Evolutionary conservation across 1,139 yeast genomes (phyloP), one percentile per base, ranked within the genome.

Genomic region (Casaregolazyma lundiana): DNA sequence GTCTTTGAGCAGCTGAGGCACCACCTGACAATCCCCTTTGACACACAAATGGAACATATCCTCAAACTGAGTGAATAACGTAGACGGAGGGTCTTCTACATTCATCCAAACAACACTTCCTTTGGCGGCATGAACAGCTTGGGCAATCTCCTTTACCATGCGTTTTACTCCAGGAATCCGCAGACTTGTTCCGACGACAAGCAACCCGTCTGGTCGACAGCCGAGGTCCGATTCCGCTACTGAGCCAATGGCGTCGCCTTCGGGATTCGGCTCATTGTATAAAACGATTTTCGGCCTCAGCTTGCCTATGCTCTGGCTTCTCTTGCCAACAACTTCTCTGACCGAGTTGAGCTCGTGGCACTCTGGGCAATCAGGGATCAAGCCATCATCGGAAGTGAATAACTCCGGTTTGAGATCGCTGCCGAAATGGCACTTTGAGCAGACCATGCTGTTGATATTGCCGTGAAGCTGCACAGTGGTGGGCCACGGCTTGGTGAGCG

Each of bases 241-340:
- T 47, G 78, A 76, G 1, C 95, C 89, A 45, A 88, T 78, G 4
- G 81, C 75, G 51, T 88, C 96, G 41, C 90, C 83, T 61, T 87
- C 95, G 0, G 95, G 95, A 60, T 88, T 95, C 56, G 80, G 76
- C 61, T 88, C 96, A 50, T 92, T 92, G 62, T 88, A 88, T 37
- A 88, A 68, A 1, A 88, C 95, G 43, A 88, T 84, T 54, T 87
- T 77, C 1, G 96, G 96, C 49, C 96, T 71, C 43, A 88, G 66
- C 44, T 81, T 69, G 1, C 96, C 96, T 19, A 82, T 71, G 0
- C 94, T 89, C 37, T 85, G 86, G 3, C 78, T 60, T 53, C 96
- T 70, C 61, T 85, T 80, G 1, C 96, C 96, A 0, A 78, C 78
- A 11, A 77, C 57, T 16, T 55, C 55, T 48, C 84, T 65, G 2